Percentiles rank a stretch among this genome's conserved stretches.
Conservation (phyloP, 345 rosid genomes). For the Barbarea vulgaris region DNA sequence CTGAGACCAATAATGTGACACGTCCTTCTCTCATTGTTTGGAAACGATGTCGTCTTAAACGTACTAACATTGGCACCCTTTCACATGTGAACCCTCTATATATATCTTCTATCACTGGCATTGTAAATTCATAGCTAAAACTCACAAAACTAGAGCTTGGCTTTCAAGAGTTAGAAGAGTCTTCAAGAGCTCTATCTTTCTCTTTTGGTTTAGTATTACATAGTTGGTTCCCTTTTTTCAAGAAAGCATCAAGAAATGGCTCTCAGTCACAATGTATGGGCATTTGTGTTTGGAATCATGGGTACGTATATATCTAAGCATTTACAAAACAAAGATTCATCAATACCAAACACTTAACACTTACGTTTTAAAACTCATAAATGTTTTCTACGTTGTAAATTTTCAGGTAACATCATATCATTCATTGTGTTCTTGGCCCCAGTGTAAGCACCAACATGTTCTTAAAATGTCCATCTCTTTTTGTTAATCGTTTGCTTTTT, state of each 20-base stretch:
- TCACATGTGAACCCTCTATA: conserved; percentile 38
- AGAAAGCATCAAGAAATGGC: conserved; percentile 32
- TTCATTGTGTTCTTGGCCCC: conserved; percentile 62
- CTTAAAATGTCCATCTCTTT: background rate
- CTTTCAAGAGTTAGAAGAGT: conserved; percentile 27
- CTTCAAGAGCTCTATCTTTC: conserved; percentile 27
- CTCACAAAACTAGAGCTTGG: conserved; percentile 32
- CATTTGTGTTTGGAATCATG: conserved; percentile 43
- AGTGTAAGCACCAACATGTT: conserved; percentile 47
- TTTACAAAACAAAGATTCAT: background rate
- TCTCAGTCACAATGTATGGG: conserved; percentile 38
- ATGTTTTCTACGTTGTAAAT: background rate
- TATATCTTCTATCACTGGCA: conserved; percentile 24
- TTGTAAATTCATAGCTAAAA: conserved; percentile 32
- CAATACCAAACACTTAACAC: background rate
- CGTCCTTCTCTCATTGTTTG: conserved; percentile 28
- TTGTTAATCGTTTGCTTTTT: background rate
- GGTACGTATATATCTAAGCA: conserved; percentile 25
- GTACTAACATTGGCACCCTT: conserved; percentile 29
- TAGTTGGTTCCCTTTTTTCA: background rate
- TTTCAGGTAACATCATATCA: conserved; percentile 63
- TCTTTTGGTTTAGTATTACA: conserved; percentile 19
- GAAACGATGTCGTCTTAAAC: conserved; percentile 39
- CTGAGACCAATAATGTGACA: conserved; percentile 35
- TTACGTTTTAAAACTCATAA: background rate